Conservation (phyloP, 768 basidiomycete species). For the Psilocybe cyanescens region DNA sequence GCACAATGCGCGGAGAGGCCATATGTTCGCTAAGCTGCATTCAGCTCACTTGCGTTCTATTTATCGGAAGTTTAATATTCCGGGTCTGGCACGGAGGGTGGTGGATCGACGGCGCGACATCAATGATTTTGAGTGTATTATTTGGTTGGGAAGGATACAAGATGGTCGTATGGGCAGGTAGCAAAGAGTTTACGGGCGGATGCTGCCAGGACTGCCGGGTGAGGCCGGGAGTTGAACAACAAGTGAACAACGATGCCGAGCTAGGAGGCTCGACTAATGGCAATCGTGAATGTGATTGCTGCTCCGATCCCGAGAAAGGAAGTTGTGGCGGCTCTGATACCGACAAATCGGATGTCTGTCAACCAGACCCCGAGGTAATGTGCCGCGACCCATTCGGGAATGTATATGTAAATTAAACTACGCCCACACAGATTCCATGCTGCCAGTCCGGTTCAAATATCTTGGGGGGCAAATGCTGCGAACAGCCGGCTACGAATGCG, state of each 20-base stretch:
- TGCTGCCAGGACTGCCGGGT: slow-evolving; percentile 15
- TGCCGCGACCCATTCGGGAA: not conserved
- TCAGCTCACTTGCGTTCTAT: slow-evolving; percentile 45
- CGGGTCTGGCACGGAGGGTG: slow-evolving; percentile 47
- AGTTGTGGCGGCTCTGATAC: slow-evolving; percentile 4
- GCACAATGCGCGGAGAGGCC: slow-evolving; percentile 46
- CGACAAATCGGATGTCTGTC: not conserved
- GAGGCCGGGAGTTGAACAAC: not conserved
- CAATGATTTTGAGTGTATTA: slow-evolving; percentile 40
- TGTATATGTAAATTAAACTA: not conserved
- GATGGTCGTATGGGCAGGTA: slow-evolving; percentile 12
- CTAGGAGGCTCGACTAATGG: not conserved
- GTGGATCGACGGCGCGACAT: slow-evolving; percentile 52
- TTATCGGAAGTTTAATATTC: slow-evolving; percentile 43
- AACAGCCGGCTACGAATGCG: too few species aligned
- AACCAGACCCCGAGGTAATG: not conserved
- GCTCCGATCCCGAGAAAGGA: slow-evolving; percentile 11
- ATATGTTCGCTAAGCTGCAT: slow-evolving; percentile 46
- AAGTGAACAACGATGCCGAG: not conserved
- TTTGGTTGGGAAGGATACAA: slow-evolving; percentile 48
- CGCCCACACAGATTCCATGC: not conserved
- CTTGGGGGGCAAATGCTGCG: too few species aligned
- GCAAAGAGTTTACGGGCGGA: slow-evolving; percentile 11
- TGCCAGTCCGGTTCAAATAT: not conserved
- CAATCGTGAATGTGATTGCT: slow-evolving; percentile 8